Evolutionary conservation across 805 yeast species (phyloP), one percentile per base, ranked within the genome.

Genomic region (Candida glaebosa): DNA sequence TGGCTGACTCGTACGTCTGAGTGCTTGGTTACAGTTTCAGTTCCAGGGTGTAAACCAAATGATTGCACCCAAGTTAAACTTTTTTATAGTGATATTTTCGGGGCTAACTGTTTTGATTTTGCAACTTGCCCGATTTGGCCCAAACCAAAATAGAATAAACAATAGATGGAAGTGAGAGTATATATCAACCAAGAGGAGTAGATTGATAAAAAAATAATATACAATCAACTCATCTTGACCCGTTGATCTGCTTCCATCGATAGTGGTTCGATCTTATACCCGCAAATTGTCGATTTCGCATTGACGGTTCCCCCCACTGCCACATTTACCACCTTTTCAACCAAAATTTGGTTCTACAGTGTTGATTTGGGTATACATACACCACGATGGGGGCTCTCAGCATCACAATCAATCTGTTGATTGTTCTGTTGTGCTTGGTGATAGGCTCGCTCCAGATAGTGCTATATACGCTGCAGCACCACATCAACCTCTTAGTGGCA

Each of bases 51-150:
- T 22, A 6, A 22, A 6, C 26, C 10, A 10, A 10, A 10, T 10
- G 26, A 22, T 22, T 22, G 26, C 26, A 22, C 6, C 26, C 26
- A 22, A 22, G 10, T 22, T 22, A 22, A 22, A 10, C 26, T 22
- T 22, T 22, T 10, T 7, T 22, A 22, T 6, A 7, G 6, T 7
- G 10, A 7, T 7, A 7, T 22, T 22, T 22, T 22, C 26, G 10
- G 26, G 26, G 26, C 26, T 10, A 22, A 22, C 6, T 22, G 26
- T 22, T 6, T 7, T 22, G 26, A 22, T 7, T 22, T 22, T 22
- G 26, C 26, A 22, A 6, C 26, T 28, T 35, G 22, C 38, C 38
- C 31, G 31, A 35, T 35, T 35, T 4, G 19, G 30, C 15, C 19
- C 8, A 35, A 35, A 35, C 7, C 38, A 35, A n/a, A 35, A 35